Percentiles rank a stretch among this genome's conserved stretches.
These are phyloP conservation scores for Naganishia vaughanmartiniae DNA, from an alignment of 768 basidiomycete genomes.

Conservation along the genomic window DNA sequence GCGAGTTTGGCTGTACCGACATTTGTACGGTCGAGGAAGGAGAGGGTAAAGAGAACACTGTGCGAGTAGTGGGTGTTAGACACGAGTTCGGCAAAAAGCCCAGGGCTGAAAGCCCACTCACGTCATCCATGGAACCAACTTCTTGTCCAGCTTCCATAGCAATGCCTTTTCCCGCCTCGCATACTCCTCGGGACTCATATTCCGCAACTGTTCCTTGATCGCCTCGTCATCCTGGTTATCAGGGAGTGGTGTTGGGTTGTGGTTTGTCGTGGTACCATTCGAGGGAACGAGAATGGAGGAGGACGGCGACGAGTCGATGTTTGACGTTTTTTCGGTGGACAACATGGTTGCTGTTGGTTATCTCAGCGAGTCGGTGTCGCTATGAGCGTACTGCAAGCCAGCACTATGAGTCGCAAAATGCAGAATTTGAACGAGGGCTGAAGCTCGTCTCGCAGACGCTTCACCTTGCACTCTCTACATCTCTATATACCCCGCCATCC, in stretches of 20 bases:
- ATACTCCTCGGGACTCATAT: constrained; percentile 44
- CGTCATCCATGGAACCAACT: constrained; percentile 51
- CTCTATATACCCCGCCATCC: no score
- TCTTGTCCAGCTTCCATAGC: constrained; percentile 44
- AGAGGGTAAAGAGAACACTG: constrained; percentile 48
- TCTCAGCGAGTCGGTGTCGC: neutral
- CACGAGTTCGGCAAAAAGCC: neutral
- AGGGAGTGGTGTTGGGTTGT: constrained; percentile 1
- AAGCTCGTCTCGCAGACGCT: no score
- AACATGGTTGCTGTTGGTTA: neutral
- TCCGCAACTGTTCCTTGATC: constrained; percentile 34
- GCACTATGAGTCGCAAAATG: neutral
- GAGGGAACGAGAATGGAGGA: constrained; percentile 16
- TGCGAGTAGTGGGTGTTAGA: neutral
- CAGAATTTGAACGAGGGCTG: neutral
- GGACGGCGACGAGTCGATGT: constrained; percentile 15
- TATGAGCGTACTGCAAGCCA: neutral
- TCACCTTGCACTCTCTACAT: no score
- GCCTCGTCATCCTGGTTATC: constrained; percentile 11
- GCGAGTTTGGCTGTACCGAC: constrained; percentile 47
- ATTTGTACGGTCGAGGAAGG: constrained; percentile 50
- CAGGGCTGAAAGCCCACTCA: constrained; percentile 30
- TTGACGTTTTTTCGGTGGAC: neutral
- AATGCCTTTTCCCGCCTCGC: constrained; percentile 39
- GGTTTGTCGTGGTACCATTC: constrained; percentile 17